phyloP scores from a whole-genome alignment of 192 early-diverging fungal genomes.

The Umbelopsis vinacea region DNA sequence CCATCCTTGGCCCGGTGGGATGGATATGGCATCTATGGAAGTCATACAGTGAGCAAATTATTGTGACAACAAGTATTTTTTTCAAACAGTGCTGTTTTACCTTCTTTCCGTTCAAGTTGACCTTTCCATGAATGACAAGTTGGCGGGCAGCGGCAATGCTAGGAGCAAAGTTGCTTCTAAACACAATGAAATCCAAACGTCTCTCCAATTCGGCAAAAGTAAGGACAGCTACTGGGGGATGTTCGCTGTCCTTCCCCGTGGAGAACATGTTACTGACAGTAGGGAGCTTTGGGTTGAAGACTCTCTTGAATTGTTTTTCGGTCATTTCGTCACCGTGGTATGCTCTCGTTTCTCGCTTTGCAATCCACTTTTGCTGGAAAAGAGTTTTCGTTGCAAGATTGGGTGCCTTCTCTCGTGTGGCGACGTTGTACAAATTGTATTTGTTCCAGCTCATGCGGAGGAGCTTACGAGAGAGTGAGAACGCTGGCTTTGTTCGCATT shows the following conservation, averaged over 20 bases:
- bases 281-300: slow-evolving; percentile 70
- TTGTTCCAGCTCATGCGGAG: slow-evolving; percentile 97
- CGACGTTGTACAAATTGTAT: slow-evolving; percentile 88
- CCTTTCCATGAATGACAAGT: slow-evolving; percentile 83
- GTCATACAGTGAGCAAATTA: neutral
- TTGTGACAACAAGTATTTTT: neutral
- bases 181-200: slow-evolving; percentile 91
- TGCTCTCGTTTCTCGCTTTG: slow-evolving; percentile 88
- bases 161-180: slow-evolving; percentile 88
- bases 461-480: slow-evolving; percentile 61
- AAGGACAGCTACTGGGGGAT: slow-evolving; percentile 74
- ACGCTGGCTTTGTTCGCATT: slow-evolving; percentile 36
- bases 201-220: slow-evolving; percentile 90
- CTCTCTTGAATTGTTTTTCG: slow-evolving; percentile 77
- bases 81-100: slow-evolving; percentile 42
- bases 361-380: slow-evolving; percentile 94
- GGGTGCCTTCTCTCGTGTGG: slow-evolving; percentile 54
- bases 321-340: slow-evolving; percentile 94
- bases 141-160: slow-evolving; percentile 86
- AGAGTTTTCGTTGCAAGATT: slow-evolving; percentile 67
- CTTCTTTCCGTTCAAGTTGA: slow-evolving; percentile 89
- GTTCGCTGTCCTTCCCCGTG: slow-evolving; percentile 35
- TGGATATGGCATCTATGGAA: slow-evolving; percentile 67
- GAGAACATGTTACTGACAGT: slow-evolving; percentile 55
- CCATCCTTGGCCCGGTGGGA: slow-evolving; percentile 82